Evolutionary conservation across 306 rosid genomes (phyloP), one percentile per base, ranked within the genome.

Genomic region (Prunus mume): DNA sequence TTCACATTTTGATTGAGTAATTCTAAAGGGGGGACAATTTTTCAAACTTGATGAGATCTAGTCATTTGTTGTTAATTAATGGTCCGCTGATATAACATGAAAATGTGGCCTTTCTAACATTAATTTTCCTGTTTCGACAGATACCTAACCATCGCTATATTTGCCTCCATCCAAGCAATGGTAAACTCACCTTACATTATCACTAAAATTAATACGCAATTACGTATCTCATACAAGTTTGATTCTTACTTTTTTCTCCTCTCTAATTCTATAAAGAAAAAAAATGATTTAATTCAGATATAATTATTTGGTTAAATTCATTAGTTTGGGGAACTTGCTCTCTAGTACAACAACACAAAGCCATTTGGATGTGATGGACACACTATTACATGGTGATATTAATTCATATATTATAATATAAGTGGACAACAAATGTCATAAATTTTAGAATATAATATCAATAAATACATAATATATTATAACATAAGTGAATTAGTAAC

Each of bases 111-210:
- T 58, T 6, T 58, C 32, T 58, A 22, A 58, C 65, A 24, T 24
- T 61, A 41, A 25, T 19, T 65, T 19, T 76, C 11, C 4, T 5
- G 54, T 25, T 52, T 56, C 70, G 8, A 51, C 80, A 93, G 98
- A 77, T 95, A 95, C 83, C 95, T 86, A 68, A 95, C 97, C 20
- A 89, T 95, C 28, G 90, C 96, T 73, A 83, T 95, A 76, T 95
- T 95, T 68, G 91, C 97, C 9, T 81, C 91, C 12, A 82, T 95
- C 41, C 98, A 95, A 89, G 97, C 97, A 73, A 83, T 81, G 8
- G 98, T 95, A 89, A 90, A 15, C 24, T 38, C 43, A 38, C 43
- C 2, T 1, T 6, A 38, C 43, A 38, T 38, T 9, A 38, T 38
- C 2, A 38, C 9, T 38, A 34, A 34, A 34, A 5, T 34, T 38